phyloP scores from a whole-genome alignment of 1,284 basidiomycete genomes.

The Boletus holoroseus region DNA sequence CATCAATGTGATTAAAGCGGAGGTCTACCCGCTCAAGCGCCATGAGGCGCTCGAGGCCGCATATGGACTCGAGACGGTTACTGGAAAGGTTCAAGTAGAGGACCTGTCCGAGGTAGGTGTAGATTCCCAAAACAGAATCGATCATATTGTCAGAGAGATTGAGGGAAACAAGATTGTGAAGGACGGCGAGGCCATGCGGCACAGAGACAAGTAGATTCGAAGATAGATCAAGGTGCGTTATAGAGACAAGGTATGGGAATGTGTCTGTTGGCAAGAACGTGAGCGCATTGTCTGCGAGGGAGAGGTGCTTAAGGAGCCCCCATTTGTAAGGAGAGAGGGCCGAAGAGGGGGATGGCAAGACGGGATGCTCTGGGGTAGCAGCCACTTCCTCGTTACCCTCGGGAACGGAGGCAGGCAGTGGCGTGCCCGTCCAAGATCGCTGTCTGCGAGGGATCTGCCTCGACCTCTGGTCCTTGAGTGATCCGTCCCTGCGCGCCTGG shows the following conservation, averaged over 20 bases:
- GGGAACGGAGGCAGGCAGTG: slow-evolving; percentile 53
- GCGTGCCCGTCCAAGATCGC: slow-evolving; percentile 48
- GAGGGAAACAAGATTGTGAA: slow-evolving; percentile 78
- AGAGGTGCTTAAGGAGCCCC: slow-evolving; percentile 74
- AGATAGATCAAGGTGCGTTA: slow-evolving; percentile 87
- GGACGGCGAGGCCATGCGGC: slow-evolving; percentile 66
- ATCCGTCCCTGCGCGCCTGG: slow-evolving; percentile 55
- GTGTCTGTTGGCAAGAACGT: slow-evolving; percentile 76
- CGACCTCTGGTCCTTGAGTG: slow-evolving; percentile 42
- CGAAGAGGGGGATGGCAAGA: slow-evolving; percentile 31
- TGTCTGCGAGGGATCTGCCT: slow-evolving; percentile 44
- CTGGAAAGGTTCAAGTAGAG: slow-evolving; percentile 70
- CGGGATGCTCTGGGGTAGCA: slow-evolving; percentile 24
- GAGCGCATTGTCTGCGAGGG: slow-evolving; percentile 76
- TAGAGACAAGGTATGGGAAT: slow-evolving; percentile 64
- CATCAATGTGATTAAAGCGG: slow-evolving; percentile 76
- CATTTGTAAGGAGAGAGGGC: slow-evolving; percentile 65
- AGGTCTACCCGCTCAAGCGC: slow-evolving; percentile 84
- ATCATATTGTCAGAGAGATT: slow-evolving; percentile 96
- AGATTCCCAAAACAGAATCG: slow-evolving; percentile 88
- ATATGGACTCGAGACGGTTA: slow-evolving; percentile 90
- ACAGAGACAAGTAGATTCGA: slow-evolving; percentile 86
- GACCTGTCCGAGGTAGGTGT: slow-evolving; percentile 75
- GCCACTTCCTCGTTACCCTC: slow-evolving; percentile 51
- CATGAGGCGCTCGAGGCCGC: slow-evolving; percentile 84